A percentile compares a stretch with the other conserved stretches of the same genome.
Evolutionary conservation across 352 stramenopile species (phyloP).

Genomic region (Phytophthora chlamydospora): DNA sequence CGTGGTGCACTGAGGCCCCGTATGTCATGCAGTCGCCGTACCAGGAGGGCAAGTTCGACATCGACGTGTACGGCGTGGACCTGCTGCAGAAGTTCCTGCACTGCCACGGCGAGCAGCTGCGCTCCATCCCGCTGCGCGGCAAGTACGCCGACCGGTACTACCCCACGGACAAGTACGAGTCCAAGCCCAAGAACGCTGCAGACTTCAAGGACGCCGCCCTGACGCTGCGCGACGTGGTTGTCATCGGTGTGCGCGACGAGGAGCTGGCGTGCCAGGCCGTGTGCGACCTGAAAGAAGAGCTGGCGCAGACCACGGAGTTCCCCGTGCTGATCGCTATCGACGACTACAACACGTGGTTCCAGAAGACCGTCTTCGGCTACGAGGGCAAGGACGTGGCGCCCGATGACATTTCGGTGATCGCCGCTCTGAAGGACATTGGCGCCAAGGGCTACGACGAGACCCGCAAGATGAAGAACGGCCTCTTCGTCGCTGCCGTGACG

Average conservation of each 20-base stretch:
- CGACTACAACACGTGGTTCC: constrained; percentile 91
- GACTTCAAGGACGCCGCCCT: constrained; percentile 66
- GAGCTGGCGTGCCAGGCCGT: constrained; percentile 82
- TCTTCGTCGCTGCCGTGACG: constrained; percentile 83
- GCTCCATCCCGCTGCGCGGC: constrained; percentile 62
- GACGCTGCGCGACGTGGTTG: constrained; percentile 80
- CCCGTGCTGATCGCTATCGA: constrained; percentile 87
- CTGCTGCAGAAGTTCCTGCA: constrained; percentile 83
- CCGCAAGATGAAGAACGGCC: constrained; percentile 77
- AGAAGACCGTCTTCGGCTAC: constrained; percentile 88
- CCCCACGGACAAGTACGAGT: constrained; percentile 59
- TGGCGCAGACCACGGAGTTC: constrained; percentile 83
- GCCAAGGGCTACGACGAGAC: constrained; percentile 59
- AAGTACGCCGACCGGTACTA: constrained; percentile 85
- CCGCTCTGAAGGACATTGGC: constrained; percentile 75
- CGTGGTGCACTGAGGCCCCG: constrained; percentile 79
- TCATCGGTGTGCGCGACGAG: constrained; percentile 82
- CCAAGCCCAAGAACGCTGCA: constrained; percentile 72
- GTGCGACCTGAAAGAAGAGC: constrained; percentile 79
- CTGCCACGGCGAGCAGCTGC: constrained; percentile 77
- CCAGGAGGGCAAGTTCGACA: constrained; percentile 85
- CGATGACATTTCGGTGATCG: constrained; percentile 83
- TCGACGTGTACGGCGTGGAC: constrained; percentile 81
- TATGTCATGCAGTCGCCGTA: constrained; percentile 88
- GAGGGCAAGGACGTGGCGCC: constrained; percentile 77